Evolutionary conservation across 164 flowering plant species (phyloP), one percentile per base, ranked within the genome.

Genomic region (Piper betle): DNA sequence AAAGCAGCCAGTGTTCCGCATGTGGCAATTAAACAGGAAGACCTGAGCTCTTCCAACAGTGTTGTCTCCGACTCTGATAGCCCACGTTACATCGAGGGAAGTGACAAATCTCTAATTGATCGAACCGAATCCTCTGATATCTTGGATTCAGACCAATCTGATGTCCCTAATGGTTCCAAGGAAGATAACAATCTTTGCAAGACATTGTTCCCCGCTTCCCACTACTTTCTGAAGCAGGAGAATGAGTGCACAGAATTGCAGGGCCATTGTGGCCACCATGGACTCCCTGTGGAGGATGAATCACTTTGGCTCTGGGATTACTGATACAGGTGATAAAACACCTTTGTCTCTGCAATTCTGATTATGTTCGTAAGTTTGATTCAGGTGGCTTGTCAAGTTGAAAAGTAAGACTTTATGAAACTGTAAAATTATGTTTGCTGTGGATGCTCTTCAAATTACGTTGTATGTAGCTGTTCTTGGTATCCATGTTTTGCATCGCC

Each of bases 241-340:
- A 43, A 43, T 43, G 79, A 74, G 40, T 63, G 39, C 41, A 66
- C 71, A 79, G 73, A 69, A 55, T 71, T 37, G n/a, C 52, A 12
- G 79, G 72, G 46, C 75, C 72, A 58, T 73, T 79, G 84, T 4
- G 74, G 81, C 72, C 70, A 66, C 72, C 77, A 72, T 48, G 83
- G 74, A 55, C 74, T 77, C 72, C 79, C 71, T 0, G 71, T 69
- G 38, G 87, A 81, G 70, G 94, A 86, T 67, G 80, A 84, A 20
- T 66, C 82, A 62, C 65, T 78, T 16, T 80, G 84, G 85, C 80
- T 82, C 19, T 86, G 93, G 87, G 69, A 83, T 53, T 75, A 62
- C 53, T 66, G 71, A 69, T 43, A 2, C 9, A 4, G 43, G 43
- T 41, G 43, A 41, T 4, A 41, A 41, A 41, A n/a, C n/a, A n/a